These are phyloP conservation scores for Hericium erinaceus DNA, from an alignment of 768 basidiomycete species.

Conservation along the genomic window DNA sequence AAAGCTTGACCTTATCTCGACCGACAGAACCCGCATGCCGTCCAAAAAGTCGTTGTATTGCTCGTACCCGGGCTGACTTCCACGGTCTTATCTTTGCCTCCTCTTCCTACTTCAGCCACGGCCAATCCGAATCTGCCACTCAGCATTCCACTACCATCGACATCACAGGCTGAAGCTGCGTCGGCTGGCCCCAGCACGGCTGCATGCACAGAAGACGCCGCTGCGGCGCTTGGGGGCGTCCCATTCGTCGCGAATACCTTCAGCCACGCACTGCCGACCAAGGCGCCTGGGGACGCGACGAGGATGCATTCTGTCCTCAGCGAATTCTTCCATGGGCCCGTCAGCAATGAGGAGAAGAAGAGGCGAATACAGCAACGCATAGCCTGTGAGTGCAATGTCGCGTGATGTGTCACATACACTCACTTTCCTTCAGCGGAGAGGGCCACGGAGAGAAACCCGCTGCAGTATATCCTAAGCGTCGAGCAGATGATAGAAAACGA, in stretches of 20 bases:
- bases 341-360: slow-evolving; percentile 75
- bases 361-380: slow-evolving; percentile 40
- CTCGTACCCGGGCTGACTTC: slow-evolving; percentile 84
- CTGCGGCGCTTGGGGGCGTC: slow-evolving; percentile 23
- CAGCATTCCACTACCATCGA: slow-evolving; percentile 32
- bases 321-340: slow-evolving; percentile 71
- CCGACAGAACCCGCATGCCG: slow-evolving; percentile 56
- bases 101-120: slow-evolving; percentile 60
- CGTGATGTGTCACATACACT: neutral
- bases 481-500: slow-evolving; percentile 94
- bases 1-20: neutral
- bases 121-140: slow-evolving; percentile 48
- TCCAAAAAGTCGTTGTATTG: slow-evolving; percentile 72
- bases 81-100: slow-evolving; percentile 61
- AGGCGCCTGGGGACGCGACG: slow-evolving; percentile 82
- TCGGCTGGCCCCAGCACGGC: slow-evolving; percentile 14
- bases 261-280: slow-evolving; percentile 88
- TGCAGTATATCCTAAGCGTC: slow-evolving; percentile 62
- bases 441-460: slow-evolving; percentile 51
- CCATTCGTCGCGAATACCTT: slow-evolving; percentile 74
- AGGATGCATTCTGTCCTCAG: slow-evolving; percentile 82
- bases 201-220: slow-evolving; percentile 13
- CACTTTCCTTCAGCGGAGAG: slow-evolving; percentile 39
- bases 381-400: slow-evolving; percentile 22
- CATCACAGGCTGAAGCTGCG: slow-evolving; percentile 9